A percentile compares a stretch with the other conserved stretches of the same genome.
Evolutionary conservation across 2,329 filamentous ascomycete species (phyloP).

Genomic region (Pochonia chlamydosporia): DNA sequence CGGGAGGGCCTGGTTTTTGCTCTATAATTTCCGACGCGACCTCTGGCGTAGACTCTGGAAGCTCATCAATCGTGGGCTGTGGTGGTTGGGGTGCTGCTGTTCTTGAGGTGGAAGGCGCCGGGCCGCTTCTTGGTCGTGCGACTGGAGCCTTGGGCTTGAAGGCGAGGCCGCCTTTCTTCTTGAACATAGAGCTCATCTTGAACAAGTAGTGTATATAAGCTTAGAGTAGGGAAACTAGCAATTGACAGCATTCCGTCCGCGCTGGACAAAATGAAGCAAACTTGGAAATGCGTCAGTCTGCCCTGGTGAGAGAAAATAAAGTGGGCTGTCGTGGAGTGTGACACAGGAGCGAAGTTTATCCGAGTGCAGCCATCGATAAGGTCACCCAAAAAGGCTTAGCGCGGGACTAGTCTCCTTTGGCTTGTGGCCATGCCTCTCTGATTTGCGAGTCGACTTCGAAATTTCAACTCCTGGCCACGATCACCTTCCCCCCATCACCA

Average conservation of each 20-base stretch:
- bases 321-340: conserved; percentile 3
- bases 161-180: conserved; percentile 55
- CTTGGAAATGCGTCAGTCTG: background rate
- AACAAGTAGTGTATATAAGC: background rate
- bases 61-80: conserved; percentile 5
- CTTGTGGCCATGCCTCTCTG: conserved; percentile 28
- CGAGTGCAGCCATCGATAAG: conserved; percentile 28
- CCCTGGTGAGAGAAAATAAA: background rate
- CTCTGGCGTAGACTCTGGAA: background rate
- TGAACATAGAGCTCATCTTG: conserved; percentile 62
- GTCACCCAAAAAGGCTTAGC: conserved; percentile 24
- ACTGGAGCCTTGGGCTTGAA: conserved; percentile 66
- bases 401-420: conserved; percentile 28
- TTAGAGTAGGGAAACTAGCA: background rate
- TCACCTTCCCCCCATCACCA: conserved; percentile 23
- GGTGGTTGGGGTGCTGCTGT: conserved; percentile 3
- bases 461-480: conserved; percentile 36
- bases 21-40: background rate
- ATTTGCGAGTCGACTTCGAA: conserved; percentile 38
- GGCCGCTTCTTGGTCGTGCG: conserved; percentile 30
- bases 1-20: background rate
- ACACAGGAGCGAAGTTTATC: conserved; percentile 24
- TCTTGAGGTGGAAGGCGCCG: conserved; percentile 7
- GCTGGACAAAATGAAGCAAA: background rate
- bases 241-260: background rate